phyloP scores from a whole-genome alignment of 192 early-diverging fungal species.

The Obelidium mucronatum region DNA sequence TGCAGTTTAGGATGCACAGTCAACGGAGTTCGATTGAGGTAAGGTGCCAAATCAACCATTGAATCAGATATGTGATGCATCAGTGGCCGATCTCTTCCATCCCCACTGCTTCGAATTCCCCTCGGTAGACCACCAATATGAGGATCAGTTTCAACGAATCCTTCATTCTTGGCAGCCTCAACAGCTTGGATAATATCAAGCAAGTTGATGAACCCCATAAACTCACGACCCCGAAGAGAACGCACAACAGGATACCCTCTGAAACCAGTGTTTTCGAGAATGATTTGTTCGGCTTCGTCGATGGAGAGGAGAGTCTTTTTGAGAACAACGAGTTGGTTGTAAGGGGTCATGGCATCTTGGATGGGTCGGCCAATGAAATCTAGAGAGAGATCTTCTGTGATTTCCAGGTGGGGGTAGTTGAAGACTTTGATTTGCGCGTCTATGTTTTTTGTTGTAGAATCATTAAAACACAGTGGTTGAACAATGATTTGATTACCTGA shows the following conservation, averaged over 20 bases:
- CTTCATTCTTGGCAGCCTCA: constrained; percentile 6
- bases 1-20: constrained; percentile 50
- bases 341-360: constrained; percentile 66
- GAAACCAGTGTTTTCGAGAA: not conserved
- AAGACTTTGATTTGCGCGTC: constrained; percentile 43
- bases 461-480: no score
- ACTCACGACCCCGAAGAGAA: not conserved
- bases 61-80: not conserved
- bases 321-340: constrained; percentile 49
- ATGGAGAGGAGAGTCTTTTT: constrained; percentile 43
- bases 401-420: constrained; percentile 60
- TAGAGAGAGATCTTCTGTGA: constrained; percentile 44
- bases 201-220: constrained; percentile 13
- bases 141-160: not conserved
- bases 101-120: not conserved
- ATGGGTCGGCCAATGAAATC: constrained; percentile 73
- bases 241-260: constrained; percentile 30
- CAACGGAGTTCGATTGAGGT: constrained; percentile 49
- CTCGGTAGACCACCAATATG: not conserved
- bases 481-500: no score
- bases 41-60: constrained; percentile 36
- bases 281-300: constrained; percentile 18
- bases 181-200: constrained; percentile 4
- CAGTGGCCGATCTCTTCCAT: not conserved
- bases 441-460: no score